Evolutionary conservation across 2,329 filamentous ascomycete species (phyloP).

Genomic region (Epichloe scottii): DNA sequence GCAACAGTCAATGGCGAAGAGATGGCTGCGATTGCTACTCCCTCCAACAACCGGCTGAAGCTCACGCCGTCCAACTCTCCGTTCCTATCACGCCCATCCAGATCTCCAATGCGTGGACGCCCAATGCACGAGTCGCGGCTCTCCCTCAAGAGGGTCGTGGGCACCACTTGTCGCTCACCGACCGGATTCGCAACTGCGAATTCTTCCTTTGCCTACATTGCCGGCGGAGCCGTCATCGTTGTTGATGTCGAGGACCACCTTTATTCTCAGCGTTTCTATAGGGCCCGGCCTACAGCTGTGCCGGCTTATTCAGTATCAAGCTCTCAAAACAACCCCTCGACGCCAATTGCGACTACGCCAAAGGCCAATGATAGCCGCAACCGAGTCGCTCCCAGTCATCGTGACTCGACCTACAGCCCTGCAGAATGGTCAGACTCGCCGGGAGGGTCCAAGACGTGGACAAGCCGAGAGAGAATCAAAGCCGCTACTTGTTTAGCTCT

Average conservation of each 20-base stretch:
- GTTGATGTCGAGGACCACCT: conserved; percentile 61
- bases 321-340: conserved; percentile 36
- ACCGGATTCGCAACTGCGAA: conserved; percentile 77
- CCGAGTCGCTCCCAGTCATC: conserved; percentile 32
- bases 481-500: conserved; percentile 83
- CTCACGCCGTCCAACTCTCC: conserved; percentile 70
- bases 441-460: conserved; percentile 57
- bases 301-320: conserved; percentile 49
- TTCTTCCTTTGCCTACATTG: conserved; percentile 76
- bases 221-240: conserved; percentile 86
- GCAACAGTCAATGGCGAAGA: conserved; percentile 37
- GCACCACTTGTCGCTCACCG: conserved; percentile 74
- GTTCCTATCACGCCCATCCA: conserved; percentile 46
- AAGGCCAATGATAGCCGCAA: conserved; percentile 53
- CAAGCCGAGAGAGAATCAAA: conserved; percentile 84
- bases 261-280: conserved; percentile 74
- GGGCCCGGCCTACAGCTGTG: conserved; percentile 66
- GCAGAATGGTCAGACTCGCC: conserved; percentile 50
- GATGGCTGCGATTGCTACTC: conserved; percentile 41
- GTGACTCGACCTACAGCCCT: conserved; percentile 34
- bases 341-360: conserved; percentile 38
- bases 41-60: conserved; percentile 47
- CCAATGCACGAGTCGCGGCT: conserved; percentile 44
- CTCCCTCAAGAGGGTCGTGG: conserved; percentile 72
- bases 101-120: conserved; percentile 47